phyloP scores from a whole-genome alignment of 1,139 yeast genomes.

The Blastobotrys niveus region DNA sequence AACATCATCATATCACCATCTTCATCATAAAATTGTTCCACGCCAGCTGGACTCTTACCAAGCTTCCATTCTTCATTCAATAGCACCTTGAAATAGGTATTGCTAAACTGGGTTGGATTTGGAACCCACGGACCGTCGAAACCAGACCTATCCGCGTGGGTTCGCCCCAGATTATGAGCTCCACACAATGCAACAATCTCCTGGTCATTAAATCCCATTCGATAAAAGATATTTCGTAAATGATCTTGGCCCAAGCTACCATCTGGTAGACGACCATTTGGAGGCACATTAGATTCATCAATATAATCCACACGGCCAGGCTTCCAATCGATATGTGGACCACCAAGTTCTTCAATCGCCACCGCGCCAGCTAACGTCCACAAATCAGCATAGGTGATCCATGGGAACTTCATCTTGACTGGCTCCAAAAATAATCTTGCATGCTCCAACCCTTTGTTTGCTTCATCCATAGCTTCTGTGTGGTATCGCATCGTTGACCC shows the following conservation, averaged over 20 bases:
- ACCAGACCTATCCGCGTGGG: slow-evolving; percentile 56
- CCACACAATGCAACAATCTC: slow-evolving; percentile 84
- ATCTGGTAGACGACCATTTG: slow-evolving; percentile 64
- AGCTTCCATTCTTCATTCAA: slow-evolving; percentile 71
- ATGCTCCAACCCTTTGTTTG: slow-evolving; percentile 54
- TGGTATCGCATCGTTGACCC: slow-evolving; percentile 60
- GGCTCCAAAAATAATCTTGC: slow-evolving; percentile 55
- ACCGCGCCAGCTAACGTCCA: slow-evolving; percentile 63
- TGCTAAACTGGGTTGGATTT: slow-evolving; percentile 65
- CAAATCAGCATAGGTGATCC: slow-evolving; percentile 59
- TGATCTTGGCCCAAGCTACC: slow-evolving; percentile 66
- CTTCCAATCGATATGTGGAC: slow-evolving; percentile 52
- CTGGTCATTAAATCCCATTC: slow-evolving; percentile 75
- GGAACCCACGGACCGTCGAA: slow-evolving; percentile 97
- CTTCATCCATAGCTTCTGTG: slow-evolving; percentile 44
- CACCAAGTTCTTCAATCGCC: slow-evolving; percentile 57
- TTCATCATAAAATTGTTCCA: slow-evolving; percentile 71
- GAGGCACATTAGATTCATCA: slow-evolving; percentile 49
- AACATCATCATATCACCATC: slow-evolving; percentile 55
- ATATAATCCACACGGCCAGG: slow-evolving; percentile 59
- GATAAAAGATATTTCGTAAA: slow-evolving; percentile 57
- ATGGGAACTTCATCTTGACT: slow-evolving; percentile 49
- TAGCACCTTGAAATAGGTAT: slow-evolving; percentile 56
- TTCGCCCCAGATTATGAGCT: slow-evolving; percentile 61
- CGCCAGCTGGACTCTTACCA: slow-evolving; percentile 48